Conservation (phyloP, 2,329 filamentous ascomycete genomes). For the Fusarium sp. region DNA sequence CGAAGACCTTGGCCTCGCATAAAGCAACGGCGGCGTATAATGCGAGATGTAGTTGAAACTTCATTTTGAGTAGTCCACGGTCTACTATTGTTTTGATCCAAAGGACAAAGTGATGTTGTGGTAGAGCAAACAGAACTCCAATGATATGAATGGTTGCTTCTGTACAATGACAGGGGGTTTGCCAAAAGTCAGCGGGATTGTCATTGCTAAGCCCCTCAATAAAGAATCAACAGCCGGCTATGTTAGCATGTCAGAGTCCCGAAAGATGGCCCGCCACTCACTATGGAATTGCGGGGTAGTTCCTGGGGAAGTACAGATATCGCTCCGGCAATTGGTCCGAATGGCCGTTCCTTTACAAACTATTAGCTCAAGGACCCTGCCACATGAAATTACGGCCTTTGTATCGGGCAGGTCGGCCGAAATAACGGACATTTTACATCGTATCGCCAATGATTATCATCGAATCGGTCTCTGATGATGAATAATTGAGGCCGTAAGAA, state of each 20-base stretch:
- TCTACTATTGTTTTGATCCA: neutral
- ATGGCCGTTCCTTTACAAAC: neutral
- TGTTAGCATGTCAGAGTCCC: neutral
- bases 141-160: neutral
- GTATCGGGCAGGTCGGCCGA: neutral
- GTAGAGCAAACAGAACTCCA: neutral
- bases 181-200: accelerated
- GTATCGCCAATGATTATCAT: too few relatives aligned
- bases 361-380: too few relatives aligned
- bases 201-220: neutral
- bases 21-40: neutral
- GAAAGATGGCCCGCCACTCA: neutral
- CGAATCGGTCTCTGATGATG: neutral
- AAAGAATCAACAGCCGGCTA: neutral
- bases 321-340: neutral
- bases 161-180: too few relatives aligned
- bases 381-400: neutral
- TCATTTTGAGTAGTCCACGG: neutral
- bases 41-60: neutral
- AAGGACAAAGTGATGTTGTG: accelerated
- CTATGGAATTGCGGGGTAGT: neutral
- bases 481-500: neutral
- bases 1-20: neutral
- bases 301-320: neutral
- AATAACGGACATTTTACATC: accelerated